Evolutionary conservation across 2,329 filamentous ascomycete genomes (phyloP).

Genomic region (Podosphaera fusca): DNA sequence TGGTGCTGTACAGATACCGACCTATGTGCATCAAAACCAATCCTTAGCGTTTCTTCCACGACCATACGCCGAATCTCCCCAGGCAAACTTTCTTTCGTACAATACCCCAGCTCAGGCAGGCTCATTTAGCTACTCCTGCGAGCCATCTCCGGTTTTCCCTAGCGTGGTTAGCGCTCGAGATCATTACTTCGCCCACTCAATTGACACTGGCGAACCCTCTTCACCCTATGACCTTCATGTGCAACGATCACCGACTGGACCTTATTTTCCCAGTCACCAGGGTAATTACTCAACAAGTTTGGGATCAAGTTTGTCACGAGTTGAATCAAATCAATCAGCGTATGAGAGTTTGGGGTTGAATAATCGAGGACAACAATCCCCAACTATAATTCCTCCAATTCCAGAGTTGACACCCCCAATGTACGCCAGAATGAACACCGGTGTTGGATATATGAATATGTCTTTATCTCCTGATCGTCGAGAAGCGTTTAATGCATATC

Average conservation of each 20-base stretch:
- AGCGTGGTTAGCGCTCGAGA: conserved; percentile 3
- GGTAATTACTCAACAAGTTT: conserved; percentile 1
- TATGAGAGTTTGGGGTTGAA: conserved; percentile 1
- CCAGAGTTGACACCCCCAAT: neutral
- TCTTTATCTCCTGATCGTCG: neutral
- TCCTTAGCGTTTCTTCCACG: conserved; percentile 4
- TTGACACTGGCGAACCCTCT: conserved; percentile 5
- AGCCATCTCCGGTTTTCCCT: conserved; percentile 4
- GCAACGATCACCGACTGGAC: conserved; percentile 6
- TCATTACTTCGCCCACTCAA: conserved; percentile 5
- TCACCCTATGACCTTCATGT: conserved; percentile 5
- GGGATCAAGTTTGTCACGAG: neutral
- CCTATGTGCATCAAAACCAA: conserved; percentile 5
- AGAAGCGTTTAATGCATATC: neutral
- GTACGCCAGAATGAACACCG: conserved; percentile 1
- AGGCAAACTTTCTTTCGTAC: conserved; percentile 3
- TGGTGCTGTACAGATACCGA: conserved; percentile 6
- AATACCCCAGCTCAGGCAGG: conserved; percentile 3
- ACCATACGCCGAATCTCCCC: conserved; percentile 5
- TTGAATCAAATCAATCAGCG: neutral
- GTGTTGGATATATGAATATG: neutral
- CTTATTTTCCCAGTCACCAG: conserved; percentile 5
- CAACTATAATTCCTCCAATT: neutral
- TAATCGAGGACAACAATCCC: neutral
- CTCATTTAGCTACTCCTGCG: conserved; percentile 4